Conservation (phyloP, 768 basidiomycete genomes). For the Russula brevipes region DNA sequence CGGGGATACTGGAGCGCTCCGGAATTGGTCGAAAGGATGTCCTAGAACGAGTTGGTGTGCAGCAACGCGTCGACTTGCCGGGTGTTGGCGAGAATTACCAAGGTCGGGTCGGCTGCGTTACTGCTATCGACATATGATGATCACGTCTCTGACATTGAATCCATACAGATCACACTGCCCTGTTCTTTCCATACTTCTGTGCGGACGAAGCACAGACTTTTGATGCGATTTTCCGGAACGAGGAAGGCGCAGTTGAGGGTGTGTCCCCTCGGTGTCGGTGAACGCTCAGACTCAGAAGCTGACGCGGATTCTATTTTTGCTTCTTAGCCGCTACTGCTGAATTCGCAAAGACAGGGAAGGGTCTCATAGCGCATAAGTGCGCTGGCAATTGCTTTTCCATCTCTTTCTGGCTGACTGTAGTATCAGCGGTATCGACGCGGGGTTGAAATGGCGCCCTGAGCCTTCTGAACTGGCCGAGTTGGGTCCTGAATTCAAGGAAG, state of each 20-base stretch:
- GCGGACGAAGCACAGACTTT: conserved; percentile 25
- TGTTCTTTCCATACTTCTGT: conserved; percentile 15
- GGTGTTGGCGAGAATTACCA: conserved; percentile 43
- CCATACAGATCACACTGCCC: conserved; percentile 20
- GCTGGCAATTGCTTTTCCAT: conserved; percentile 26
- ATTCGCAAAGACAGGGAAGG: conserved; percentile 38
- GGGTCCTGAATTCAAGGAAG: conserved; percentile 28
- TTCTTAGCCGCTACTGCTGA: conserved; percentile 33
- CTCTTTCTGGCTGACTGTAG: neutral
- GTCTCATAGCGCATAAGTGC: conserved; percentile 53
- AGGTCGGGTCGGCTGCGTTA: conserved; percentile 26
- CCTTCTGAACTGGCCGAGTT: conserved; percentile 26
- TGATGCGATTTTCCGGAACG: conserved; percentile 23
- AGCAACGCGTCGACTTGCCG: conserved; percentile 35
- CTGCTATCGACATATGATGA: neutral
- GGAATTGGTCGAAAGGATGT: conserved; percentile 37
- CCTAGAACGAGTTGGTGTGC: conserved; percentile 31
- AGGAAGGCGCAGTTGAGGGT: conserved; percentile 26
- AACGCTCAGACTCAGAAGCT: neutral
- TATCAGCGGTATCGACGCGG: conserved; percentile 27
- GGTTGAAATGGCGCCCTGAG: conserved; percentile 27
- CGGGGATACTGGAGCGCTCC: conserved; percentile 51
- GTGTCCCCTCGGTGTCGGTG: neutral
- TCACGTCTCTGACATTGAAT: conserved; percentile 3
- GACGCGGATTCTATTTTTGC: neutral